Percentiles rank a stretch among this genome's conserved stretches.
Evolutionary conservation across 139 green algal genomes (phyloP).

Genomic region (Haematococcus sp.): DNA sequence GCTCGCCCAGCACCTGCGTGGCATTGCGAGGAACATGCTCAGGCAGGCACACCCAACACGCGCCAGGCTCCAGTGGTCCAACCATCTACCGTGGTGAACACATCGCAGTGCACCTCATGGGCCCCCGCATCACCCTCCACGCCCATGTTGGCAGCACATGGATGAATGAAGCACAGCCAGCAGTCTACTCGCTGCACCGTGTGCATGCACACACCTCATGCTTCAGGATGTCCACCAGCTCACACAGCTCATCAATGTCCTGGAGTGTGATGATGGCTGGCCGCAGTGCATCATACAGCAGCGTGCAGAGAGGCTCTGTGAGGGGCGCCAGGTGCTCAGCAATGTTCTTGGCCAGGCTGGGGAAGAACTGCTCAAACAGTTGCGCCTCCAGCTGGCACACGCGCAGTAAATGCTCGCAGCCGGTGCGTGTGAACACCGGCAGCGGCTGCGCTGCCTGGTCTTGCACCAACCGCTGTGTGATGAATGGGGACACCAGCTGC

Average conservation of each 20-base stretch:
- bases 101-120: no score
- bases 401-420: slow-evolving; percentile 86
- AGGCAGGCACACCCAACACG: no score
- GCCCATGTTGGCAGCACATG: no score
- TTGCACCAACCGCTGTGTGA: slow-evolving; percentile 43
- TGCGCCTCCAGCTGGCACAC: slow-evolving; percentile 73
- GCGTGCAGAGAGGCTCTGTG: slow-evolving; percentile 81
- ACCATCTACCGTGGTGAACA: no score
- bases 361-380: slow-evolving; percentile 91
- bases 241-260: slow-evolving; percentile 81
- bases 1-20: slow-evolving; percentile 74
- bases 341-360: slow-evolving; percentile 3
- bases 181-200: no score
- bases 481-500: slow-evolving; percentile 61
- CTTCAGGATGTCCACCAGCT: slow-evolving; percentile 86
- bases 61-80: no score
- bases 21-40: no score
- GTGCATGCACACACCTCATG: slow-evolving; percentile 62
- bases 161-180: no score
- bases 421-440: slow-evolving; percentile 62
- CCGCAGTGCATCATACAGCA: slow-evolving; percentile 88
- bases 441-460: slow-evolving; percentile 48
- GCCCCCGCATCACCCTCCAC: no score
- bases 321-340: slow-evolving; percentile 52
- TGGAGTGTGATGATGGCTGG: slow-evolving; percentile 73